Evolutionary conservation across 345 rosid genomes (phyloP).

Genomic region (Brassica rapa): DNA sequence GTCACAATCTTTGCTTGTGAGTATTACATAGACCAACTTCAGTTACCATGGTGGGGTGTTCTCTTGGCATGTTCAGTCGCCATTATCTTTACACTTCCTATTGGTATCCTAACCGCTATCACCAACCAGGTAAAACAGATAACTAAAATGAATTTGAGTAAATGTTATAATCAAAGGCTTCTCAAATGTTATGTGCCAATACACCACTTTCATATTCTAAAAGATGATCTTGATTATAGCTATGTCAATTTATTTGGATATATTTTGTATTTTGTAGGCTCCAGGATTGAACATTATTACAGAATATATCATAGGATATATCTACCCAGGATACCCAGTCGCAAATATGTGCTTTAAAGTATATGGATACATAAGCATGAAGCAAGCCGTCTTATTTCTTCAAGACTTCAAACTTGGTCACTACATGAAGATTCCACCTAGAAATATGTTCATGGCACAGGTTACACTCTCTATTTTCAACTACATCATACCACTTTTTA

Average conservation of each 20-base stretch:
- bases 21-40: constrained; percentile 86
- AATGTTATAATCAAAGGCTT: neutral
- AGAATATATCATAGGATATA: constrained; percentile 89
- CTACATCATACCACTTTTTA: neutral
- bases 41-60: constrained; percentile 99
- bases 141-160: neutral
- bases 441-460: constrained; percentile 98
- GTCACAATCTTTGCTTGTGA: constrained; percentile 76
- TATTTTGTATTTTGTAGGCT: constrained; percentile 44
- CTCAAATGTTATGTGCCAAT: neutral
- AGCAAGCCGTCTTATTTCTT: constrained; percentile 80
- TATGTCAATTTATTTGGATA: neutral
- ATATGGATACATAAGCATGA: constrained; percentile 94
- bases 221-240: neutral
- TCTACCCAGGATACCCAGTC: constrained; percentile 93
- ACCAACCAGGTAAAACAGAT: constrained; percentile 73
- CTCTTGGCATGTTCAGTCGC: constrained; percentile 83
- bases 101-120: constrained; percentile 92
- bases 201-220: neutral
- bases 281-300: constrained; percentile 93
- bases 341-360: constrained; percentile 99
- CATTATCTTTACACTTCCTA: constrained; percentile 84
- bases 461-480: constrained; percentile 34
- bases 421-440: constrained; percentile 97
- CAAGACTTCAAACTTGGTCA: constrained; percentile 99